phyloP scores from a whole-genome alignment of 2,329 filamentous ascomycete genomes.

The Cordyceps cateniannulata region DNA sequence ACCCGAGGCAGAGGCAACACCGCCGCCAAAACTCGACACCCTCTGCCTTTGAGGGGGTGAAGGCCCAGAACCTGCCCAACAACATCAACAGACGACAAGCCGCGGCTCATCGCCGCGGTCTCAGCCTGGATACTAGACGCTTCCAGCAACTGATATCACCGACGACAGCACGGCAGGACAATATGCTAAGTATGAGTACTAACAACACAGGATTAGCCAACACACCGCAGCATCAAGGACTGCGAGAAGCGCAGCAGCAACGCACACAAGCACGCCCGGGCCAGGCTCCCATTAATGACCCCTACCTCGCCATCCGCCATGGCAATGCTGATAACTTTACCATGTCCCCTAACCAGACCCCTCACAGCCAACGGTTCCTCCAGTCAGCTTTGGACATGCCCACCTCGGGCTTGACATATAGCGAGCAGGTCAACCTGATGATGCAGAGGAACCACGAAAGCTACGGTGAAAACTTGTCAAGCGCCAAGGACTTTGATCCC shows the following conservation, averaged over 20 bases:
- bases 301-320: constrained; percentile 25
- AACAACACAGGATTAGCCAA: constrained; percentile 51
- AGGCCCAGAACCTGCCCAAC: constrained; percentile 59
- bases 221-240: constrained; percentile 60
- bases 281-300: constrained; percentile 22
- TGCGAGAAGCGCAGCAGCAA: constrained; percentile 89
- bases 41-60: constrained; percentile 67
- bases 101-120: constrained; percentile 67
- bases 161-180: constrained; percentile 24
- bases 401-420: constrained; percentile 40
- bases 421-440: constrained; percentile 36
- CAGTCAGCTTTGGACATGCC: constrained; percentile 36
- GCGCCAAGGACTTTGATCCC: constrained; percentile 43
- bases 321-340: constrained; percentile 48
- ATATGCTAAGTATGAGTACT: constrained; percentile 46
- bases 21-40: constrained; percentile 85
- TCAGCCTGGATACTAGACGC: constrained; percentile 72
- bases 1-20: constrained; percentile 53
- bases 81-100: constrained; percentile 33
- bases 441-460: constrained; percentile 41
- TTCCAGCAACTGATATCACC: constrained; percentile 19
- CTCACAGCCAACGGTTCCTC: constrained; percentile 47
- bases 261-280: constrained; percentile 70
- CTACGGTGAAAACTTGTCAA: constrained; percentile 35
- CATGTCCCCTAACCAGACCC: constrained; percentile 49